Evolutionary conservation across 2,329 filamentous ascomycete species (phyloP).

Genomic region (Aspergillus novoparasiticus): DNA sequence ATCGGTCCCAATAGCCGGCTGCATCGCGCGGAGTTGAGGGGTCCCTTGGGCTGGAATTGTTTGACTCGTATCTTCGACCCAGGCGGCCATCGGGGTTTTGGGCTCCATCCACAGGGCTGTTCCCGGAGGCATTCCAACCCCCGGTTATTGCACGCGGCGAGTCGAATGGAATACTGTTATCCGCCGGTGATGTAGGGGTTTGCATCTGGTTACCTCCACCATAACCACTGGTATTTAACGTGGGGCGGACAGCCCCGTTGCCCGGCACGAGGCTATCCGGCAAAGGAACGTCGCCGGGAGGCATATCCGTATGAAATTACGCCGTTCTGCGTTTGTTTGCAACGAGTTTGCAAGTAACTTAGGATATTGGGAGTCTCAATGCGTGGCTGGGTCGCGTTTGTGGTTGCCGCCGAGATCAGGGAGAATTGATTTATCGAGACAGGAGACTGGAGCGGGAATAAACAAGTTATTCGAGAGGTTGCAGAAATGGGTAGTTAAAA

Average conservation of each 20-base stretch:
- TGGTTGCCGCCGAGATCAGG: background rate
- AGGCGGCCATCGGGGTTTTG: slow-evolving; percentile 33
- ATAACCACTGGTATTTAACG: slow-evolving; percentile 40
- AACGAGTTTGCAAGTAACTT: background rate
- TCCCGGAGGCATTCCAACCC: slow-evolving; percentile 24
- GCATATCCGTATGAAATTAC: slow-evolving; percentile 37
- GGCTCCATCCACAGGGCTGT: slow-evolving; percentile 27
- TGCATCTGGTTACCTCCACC: slow-evolving; percentile 38
- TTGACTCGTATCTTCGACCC: slow-evolving; percentile 35
- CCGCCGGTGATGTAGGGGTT: slow-evolving; percentile 44
- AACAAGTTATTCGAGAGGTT: slow-evolving; percentile 6
- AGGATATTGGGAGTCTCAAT: background rate
- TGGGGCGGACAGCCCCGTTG: slow-evolving; percentile 41
- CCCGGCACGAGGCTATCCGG: slow-evolving; percentile 48
- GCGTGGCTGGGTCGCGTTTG: background rate
- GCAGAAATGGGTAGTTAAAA: background rate
- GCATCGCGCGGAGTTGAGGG: slow-evolving; percentile 31
- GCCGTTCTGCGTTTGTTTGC: slow-evolving; percentile 14
- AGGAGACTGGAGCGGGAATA: slow-evolving; percentile 2
- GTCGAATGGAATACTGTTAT: slow-evolving; percentile 38
- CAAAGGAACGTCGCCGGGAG: slow-evolving; percentile 43
- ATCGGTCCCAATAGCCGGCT: slow-evolving; percentile 34
- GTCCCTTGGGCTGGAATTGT: slow-evolving; percentile 23
- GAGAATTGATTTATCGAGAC: background rate
- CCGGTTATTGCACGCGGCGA: slow-evolving; percentile 37